These are phyloP conservation scores for Inga leiocalycina DNA, from an alignment of 306 rosid species.

Conservation along the genomic window DNA sequence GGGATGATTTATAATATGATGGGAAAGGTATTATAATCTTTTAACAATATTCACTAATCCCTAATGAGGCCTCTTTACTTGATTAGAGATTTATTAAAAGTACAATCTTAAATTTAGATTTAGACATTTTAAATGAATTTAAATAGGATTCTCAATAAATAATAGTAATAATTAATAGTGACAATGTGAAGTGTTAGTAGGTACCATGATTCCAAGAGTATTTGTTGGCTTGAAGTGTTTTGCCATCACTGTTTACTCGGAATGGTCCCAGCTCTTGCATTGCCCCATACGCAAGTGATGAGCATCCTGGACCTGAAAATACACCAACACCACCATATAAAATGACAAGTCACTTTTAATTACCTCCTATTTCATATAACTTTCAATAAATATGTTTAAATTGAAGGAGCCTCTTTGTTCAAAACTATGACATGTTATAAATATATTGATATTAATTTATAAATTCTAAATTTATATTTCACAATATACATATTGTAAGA, in stretches of 20 bases:
- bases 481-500: background rate
- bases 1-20: too few species aligned
- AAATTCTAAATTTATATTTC: background rate
- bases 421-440: background rate
- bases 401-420: background rate
- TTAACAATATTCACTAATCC: too few species aligned
- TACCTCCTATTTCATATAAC: background rate
- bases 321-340: background rate
- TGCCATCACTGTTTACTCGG: conserved; percentile 87
- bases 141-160: too few species aligned
- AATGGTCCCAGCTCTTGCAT: conserved; percentile 98
- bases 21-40: too few species aligned
- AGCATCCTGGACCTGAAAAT: conserved; percentile 89
- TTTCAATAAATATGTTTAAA: background rate
- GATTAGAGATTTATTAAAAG: too few species aligned
- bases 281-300: conserved; percentile 93
- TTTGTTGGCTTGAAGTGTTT: conserved; percentile 63
- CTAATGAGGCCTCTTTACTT: too few species aligned
- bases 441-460: background rate
- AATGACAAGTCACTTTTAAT: background rate
- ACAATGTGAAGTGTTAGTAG: background rate
- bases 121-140: too few species aligned
- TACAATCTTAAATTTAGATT: too few species aligned
- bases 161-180: too few species aligned
- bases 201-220: conserved; percentile 83